phyloP scores from a whole-genome alignment of 2,329 filamentous ascomycete species.

The Aspergillus novoparasiticus region DNA sequence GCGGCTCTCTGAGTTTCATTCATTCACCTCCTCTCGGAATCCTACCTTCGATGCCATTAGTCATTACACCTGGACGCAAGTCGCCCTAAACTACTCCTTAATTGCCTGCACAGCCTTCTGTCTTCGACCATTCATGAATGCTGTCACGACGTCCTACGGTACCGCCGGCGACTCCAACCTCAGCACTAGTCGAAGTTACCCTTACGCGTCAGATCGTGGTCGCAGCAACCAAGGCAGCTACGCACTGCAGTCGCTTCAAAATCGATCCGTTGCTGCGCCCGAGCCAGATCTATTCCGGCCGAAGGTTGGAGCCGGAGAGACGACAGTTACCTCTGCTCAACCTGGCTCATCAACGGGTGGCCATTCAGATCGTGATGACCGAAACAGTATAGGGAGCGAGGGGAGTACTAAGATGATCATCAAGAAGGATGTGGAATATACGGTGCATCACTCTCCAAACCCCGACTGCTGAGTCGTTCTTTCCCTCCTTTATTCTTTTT shows the following conservation, averaged over 20 bases:
- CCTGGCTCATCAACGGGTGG: not conserved
- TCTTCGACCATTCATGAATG: constrained; percentile 26
- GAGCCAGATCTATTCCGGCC: not conserved
- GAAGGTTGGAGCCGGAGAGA: not conserved
- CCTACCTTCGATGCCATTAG: constrained; percentile 27
- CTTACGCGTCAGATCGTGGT: constrained; percentile 2
- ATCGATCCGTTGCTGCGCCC: not conserved
- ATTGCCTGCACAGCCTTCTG: constrained; percentile 27
- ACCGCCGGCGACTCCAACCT: constrained; percentile 17
- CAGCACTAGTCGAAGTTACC: constrained; percentile 5
- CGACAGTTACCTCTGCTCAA: not conserved
- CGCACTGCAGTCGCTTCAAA: not conserved
- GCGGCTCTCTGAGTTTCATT: constrained; percentile 29
- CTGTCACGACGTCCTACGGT: constrained; percentile 21
- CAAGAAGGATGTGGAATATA: constrained; percentile 15
- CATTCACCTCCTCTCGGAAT: constrained; percentile 28
- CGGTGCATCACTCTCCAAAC: not conserved
- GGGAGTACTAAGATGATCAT: constrained; percentile 16
- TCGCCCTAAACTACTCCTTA: constrained; percentile 23
- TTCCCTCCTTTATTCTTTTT: not conserved
- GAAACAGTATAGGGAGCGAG: constrained; percentile 10
- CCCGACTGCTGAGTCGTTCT: not conserved
- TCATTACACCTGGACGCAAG: constrained; percentile 29
- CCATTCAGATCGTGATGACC: constrained; percentile 9
- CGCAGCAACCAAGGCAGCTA: constrained; percentile 1